A percentile compares a stretch with the other conserved stretches of the same genome.
Evolutionary conservation across 805 yeast species (phyloP).

Genomic region (Hanseniaspora osmophila): DNA sequence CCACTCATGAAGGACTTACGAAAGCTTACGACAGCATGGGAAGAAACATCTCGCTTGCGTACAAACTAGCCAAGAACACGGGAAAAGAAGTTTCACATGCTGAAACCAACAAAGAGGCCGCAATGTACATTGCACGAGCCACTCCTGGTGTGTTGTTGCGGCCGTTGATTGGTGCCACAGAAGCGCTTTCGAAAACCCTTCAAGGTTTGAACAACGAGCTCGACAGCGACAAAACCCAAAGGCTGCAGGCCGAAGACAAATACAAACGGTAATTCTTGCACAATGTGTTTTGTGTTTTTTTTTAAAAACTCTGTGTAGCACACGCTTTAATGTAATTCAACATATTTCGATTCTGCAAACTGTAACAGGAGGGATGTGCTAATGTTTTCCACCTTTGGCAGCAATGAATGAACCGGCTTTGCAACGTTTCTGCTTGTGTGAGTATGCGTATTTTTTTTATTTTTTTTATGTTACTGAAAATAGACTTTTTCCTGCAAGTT

Average conservation of each 20-base stretch:
- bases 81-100: conserved; percentile 49
- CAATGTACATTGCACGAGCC: conserved; percentile 52
- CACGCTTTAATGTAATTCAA: too few species aligned
- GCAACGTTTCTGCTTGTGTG: too few species aligned
- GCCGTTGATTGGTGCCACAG: conserved; percentile 87
- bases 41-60: conserved; percentile 50
- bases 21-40: conserved; percentile 66
- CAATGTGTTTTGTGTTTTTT: too few species aligned
- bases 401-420: too few species aligned
- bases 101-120: conserved; percentile 52
- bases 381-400: too few species aligned
- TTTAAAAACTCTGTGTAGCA: too few species aligned
- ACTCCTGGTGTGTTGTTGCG: conserved; percentile 71
- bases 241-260: conserved; percentile 56
- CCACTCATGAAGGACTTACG: conserved; percentile 54
- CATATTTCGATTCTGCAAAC: too few species aligned
- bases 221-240: conserved; percentile 47
- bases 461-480: too few species aligned
- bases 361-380: too few species aligned
- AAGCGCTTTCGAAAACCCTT: conserved; percentile 68
- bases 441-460: too few species aligned
- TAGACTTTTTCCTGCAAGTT: too few species aligned
- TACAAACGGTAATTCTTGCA: conserved; percentile 5
- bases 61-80: conserved; percentile 44
- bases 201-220: conserved; percentile 74